These are phyloP conservation scores for Cercospora zeae-maydis DNA, from an alignment of 2,329 filamentous ascomycete species.

Conservation along the genomic window DNA sequence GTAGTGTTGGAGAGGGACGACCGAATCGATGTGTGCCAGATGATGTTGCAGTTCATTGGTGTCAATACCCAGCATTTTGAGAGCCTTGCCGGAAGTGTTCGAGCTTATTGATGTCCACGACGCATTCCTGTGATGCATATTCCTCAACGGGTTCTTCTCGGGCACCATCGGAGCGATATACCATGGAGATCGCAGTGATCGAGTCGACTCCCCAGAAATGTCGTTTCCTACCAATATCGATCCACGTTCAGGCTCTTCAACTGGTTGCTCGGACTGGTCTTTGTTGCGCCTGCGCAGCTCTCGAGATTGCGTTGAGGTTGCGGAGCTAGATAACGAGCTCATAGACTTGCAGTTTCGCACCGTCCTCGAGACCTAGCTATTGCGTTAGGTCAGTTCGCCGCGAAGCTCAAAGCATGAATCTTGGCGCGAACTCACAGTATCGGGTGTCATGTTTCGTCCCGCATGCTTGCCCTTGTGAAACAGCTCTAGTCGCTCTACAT, in stretches of 20 bases:
- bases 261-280: background rate
- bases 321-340: conserved; percentile 11
- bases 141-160: background rate
- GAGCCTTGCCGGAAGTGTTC: conserved; percentile 3
- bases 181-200: background rate
- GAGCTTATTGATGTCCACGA: conserved; percentile 1
- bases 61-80: conserved; percentile 3
- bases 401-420: background rate
- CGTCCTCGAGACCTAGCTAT: conserved; percentile 16
- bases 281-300: conserved; percentile 1
- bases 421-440: conserved; percentile 10
- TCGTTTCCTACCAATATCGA: conserved; percentile 5
- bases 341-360: conserved; percentile 16
- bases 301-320: conserved; percentile 4
- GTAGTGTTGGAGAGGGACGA: conserved; percentile 3
- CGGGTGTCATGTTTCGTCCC: conserved; percentile 11
- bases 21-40: conserved; percentile 7
- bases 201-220: background rate
- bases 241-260: background rate
- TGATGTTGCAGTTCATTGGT: conserved; percentile 4
- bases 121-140: background rate
- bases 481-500: conserved; percentile 10
- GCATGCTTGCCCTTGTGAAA: conserved; percentile 17
- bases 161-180: background rate
- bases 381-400: conserved; percentile 9